Conservation (phyloP, 495 filamentous ascomycete genomes). For the Penicillium maclennaniae region DNA sequence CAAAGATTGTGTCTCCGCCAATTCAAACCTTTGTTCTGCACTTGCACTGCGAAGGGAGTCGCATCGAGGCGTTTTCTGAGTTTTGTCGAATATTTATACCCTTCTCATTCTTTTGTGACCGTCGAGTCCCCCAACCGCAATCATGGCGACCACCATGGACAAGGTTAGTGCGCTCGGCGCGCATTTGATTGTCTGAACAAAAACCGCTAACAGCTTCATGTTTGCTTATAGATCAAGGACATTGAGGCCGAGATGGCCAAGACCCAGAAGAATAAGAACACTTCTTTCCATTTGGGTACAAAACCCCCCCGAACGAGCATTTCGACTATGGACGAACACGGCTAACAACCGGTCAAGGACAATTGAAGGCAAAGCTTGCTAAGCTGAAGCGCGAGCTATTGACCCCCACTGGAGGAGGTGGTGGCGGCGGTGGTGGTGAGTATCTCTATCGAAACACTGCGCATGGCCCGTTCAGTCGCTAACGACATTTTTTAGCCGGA, state of each 20-base stretch:
- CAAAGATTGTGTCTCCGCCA: conserved; percentile 30
- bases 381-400: conserved; percentile 95
- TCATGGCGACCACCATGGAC: conserved; percentile 92
- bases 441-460: not conserved
- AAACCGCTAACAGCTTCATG: conserved; percentile 23
- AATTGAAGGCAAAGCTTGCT: conserved; percentile 97
- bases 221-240: conserved; percentile 77
- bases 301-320: conserved; percentile 1
- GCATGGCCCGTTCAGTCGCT: conserved; percentile 14
- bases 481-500: conserved; percentile 54
- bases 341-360: conserved; percentile 52
- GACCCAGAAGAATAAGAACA: conserved; percentile 98
- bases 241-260: conserved; percentile 96
- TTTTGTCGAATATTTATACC: not conserved
- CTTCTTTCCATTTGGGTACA: conserved; percentile 74
- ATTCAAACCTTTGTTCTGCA: conserved; percentile 12
- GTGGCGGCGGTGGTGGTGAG: conserved; percentile 72
- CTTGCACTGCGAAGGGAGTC: conserved; percentile 11
- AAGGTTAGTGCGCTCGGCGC: conserved; percentile 58
- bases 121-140: conserved; percentile 38
- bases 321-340: conserved; percentile 2
- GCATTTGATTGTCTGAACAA: conserved; percentile 8
- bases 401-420: conserved; percentile 76
- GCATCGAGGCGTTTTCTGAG: not conserved
- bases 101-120: conserved; percentile 10